These are phyloP conservation scores for Phaeosphaeriaceae sp. DNA, from an alignment of 2,329 filamentous ascomycete genomes.

Conservation along the genomic window DNA sequence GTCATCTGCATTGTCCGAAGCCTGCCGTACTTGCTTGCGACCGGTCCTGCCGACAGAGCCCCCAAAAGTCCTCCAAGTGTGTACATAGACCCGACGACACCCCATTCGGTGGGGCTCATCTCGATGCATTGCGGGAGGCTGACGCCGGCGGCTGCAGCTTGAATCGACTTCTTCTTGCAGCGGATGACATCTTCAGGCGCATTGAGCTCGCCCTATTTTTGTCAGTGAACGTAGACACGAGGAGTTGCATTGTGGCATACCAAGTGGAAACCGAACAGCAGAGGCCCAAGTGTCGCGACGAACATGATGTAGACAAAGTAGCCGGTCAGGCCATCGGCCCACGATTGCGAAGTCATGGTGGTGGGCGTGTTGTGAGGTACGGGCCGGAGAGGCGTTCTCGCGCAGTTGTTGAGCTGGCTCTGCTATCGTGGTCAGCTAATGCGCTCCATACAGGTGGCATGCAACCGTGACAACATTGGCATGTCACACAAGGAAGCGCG, in stretches of 20 bases:
- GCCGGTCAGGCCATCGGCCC: conserved; percentile 65
- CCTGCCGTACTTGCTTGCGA: conserved; percentile 80
- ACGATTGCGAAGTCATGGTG: conserved; percentile 48
- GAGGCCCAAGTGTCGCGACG: conserved; percentile 81
- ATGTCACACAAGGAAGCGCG: background rate
- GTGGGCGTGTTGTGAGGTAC: conserved; percentile 14
- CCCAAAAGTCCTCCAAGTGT: conserved; percentile 87
- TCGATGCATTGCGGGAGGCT: conserved; percentile 79
- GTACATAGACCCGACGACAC: conserved; percentile 87
- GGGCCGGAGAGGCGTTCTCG: background rate
- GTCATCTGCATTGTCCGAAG: conserved; percentile 78
- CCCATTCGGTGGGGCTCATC: conserved; percentile 83
- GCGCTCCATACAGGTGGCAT: conserved; percentile 8
- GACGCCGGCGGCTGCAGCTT: conserved; percentile 40
- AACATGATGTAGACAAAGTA: conserved; percentile 80
- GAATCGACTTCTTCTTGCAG: conserved; percentile 70
- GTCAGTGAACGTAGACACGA: conserved; percentile 25
- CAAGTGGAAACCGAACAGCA: conserved; percentile 94
- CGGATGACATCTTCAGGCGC: conserved; percentile 93
- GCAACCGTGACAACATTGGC: conserved; percentile 17
- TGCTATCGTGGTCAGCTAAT: conserved; percentile 10
- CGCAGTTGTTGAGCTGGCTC: background rate
- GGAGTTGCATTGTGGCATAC: conserved; percentile 56
- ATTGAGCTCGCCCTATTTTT: conserved; percentile 83
- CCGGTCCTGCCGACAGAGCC: conserved; percentile 78